Evolutionary conservation across 148 eudicot genomes (phyloP), one percentile per base, ranked within the genome.

Genomic region (Vaccinium macrocarpon): DNA sequence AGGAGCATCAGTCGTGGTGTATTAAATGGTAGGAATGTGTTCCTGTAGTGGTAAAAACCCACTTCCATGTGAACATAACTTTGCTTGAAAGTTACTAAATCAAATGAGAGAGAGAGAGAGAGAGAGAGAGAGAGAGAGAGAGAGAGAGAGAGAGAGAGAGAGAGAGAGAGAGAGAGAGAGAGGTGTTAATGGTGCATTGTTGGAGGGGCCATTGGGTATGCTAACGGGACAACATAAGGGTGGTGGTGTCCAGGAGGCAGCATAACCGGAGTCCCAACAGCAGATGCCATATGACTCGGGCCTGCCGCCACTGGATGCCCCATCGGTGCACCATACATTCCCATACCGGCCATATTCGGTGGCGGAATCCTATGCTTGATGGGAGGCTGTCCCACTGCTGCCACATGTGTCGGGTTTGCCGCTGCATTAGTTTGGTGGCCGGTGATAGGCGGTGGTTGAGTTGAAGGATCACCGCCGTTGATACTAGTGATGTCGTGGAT

Each of bases 261-360:
- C 94, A 94, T 95, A 8, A 93, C 93, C 0, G 98, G 98, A 27
- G 96, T 95, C 55, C 98, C 98, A 38, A 95, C 95, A 0, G 98
- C 98, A 0, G 98, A 91, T 6, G 88, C 91, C 89, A 94, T 84
- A 82, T 94, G 95, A 81, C 88, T 86, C 0, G 93, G 87, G n/a
- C 86, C 90, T 29, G 73, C 73, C 0, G 91, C 83, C 38, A 95
- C 92, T 0, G 96, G 98, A 61, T 95, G 98, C 1, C 98, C 98
- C 56, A 95, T 85, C 2, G 95, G 98, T 9, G 95, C 92, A 7
- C 98, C 96, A 62, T 94, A 94, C 92, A 94, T 90, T 66, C 91
- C 98, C 76, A 93, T 8, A n/a, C 90, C 90, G 1, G 93, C 90
- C 88, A 93, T 89, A 51, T 52, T 85, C 2, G 86, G 92, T 72